Evolutionary conservation across 2,329 filamentous ascomycete genomes (phyloP).

Genomic region (Chaetomiaceae sp.): DNA sequence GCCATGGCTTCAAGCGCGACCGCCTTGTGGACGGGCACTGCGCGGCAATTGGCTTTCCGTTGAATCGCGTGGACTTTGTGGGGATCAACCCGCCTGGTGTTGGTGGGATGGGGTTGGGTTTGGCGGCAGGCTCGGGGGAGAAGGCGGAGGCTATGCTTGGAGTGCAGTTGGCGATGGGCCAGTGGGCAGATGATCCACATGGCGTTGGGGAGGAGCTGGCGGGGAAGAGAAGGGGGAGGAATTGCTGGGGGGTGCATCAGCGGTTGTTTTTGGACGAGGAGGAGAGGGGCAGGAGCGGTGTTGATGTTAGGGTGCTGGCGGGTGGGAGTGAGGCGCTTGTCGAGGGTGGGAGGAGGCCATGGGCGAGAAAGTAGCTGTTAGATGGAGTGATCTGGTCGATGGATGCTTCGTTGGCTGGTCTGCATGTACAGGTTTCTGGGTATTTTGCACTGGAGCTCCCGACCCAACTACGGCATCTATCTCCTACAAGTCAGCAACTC

Average conservation of each 20-base stretch:
- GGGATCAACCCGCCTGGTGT: conserved; percentile 61
- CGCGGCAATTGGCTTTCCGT: conserved; percentile 53
- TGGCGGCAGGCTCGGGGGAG: conserved; percentile 13
- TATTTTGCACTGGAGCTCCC: too few species aligned
- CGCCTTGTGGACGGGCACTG: conserved; percentile 63
- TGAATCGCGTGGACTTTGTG: conserved; percentile 45
- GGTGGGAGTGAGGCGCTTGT: conserved; percentile 40
- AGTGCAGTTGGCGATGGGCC: conserved; percentile 39
- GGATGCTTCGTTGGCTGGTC: too few species aligned
- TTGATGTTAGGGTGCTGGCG: conserved; percentile 34
- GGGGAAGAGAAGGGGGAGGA: conserved; percentile 46
- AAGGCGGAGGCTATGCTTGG: conserved; percentile 42
- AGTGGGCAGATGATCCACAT: conserved; percentile 52
- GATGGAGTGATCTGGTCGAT: too few species aligned
- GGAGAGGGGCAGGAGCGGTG: conserved; percentile 34
- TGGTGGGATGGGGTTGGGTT: conserved; percentile 21
- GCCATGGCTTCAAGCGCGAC: conserved; percentile 63
- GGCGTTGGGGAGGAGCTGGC: conserved; percentile 43
- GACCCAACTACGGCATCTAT: too few species aligned
- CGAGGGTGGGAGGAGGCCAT: conserved; percentile 37
- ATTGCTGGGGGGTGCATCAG: conserved; percentile 46
- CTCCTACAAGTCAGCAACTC: too few species aligned
- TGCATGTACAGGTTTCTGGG: too few species aligned
- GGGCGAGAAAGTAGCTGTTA: too few species aligned
- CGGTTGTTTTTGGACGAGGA: conserved; percentile 39